These are phyloP conservation scores for Rhododendron henanense DNA, from an alignment of 148 eudicot species.

Conservation along the genomic window DNA sequence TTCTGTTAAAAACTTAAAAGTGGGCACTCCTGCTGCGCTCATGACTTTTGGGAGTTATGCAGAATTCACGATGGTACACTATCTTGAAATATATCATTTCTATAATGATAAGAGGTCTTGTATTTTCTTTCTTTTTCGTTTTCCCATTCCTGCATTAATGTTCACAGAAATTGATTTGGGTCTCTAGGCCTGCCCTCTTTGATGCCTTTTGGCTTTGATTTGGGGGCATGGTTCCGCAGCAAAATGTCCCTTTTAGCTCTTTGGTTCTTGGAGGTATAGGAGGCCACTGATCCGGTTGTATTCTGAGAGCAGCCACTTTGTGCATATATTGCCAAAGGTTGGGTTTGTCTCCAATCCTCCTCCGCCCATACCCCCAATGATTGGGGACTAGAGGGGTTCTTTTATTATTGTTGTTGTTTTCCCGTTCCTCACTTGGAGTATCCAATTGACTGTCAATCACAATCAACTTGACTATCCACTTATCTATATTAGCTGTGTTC, in stretches of 20 bases:
- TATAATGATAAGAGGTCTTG: not conserved
- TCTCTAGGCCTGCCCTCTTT: not conserved
- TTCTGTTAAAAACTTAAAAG: conserved; percentile 49
- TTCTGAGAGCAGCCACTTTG: too few relatives aligned
- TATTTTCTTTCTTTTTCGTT: not conserved
- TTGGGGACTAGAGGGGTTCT: not conserved
- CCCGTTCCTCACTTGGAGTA: not conserved
- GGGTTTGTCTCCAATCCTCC: not conserved
- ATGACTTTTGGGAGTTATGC: conserved; percentile 95
- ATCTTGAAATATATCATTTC: conserved; percentile 7
- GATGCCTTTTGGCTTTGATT: not conserved
- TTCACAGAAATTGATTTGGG: not conserved
- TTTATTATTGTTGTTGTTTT: not conserved
- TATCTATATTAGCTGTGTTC: not conserved
- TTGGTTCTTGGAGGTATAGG: not conserved
- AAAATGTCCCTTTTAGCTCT: not conserved
- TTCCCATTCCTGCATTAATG: not conserved
- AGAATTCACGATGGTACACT: conserved; percentile 69
- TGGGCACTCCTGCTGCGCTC: conserved; percentile 87
- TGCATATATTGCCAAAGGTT: not conserved
- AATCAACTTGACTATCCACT: not conserved
- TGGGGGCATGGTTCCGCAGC: not conserved
- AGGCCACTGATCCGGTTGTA: too few relatives aligned
- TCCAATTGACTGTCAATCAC: not conserved
- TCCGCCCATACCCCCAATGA: not conserved